Conservation (phyloP, 2,329 filamentous ascomycete genomes). For the Tothia fuscella region DNA sequence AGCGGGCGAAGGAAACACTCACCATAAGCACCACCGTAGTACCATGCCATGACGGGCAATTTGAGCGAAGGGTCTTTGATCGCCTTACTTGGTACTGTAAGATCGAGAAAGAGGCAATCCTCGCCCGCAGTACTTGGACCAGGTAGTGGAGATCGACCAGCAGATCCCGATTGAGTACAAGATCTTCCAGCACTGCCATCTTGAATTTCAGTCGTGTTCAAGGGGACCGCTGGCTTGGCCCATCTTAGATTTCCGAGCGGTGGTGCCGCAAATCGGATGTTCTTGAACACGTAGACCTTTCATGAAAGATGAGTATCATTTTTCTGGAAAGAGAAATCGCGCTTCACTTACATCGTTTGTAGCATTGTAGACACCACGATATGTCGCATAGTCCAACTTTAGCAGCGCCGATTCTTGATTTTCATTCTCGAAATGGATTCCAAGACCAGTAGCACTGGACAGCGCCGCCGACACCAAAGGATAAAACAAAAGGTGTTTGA, state of each 20-base stretch:
- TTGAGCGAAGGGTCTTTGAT: neutral
- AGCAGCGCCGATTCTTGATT: neutral
- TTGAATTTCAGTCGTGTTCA: neutral
- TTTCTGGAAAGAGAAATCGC: neutral
- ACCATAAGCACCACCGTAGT: conserved; percentile 9
- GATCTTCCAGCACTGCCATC: neutral
- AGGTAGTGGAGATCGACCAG: neutral
- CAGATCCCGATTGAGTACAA: neutral
- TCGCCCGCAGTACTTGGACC: conserved; percentile 17
- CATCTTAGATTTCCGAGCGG: conserved; percentile 21
- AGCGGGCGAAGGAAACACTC: too few species aligned
- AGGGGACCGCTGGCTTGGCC: conserved; percentile 12
- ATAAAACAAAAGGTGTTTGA: too few species aligned
- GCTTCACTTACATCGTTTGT: neutral
- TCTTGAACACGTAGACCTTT: conserved; percentile 13
- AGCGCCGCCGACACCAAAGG: neutral
- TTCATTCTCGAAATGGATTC: neutral
- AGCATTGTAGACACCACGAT: neutral
- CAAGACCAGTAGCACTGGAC: neutral
- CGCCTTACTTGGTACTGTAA: conserved; percentile 34
- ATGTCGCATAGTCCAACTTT: conserved; percentile 4
- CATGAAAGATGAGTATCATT: neutral
- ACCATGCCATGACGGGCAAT: conserved; percentile 6
- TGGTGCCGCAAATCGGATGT: conserved; percentile 22
- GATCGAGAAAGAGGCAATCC: conserved; percentile 41